These are phyloP conservation scores for Paraconiothyrium brasiliense DNA, from an alignment of 2,329 filamentous ascomycete genomes.

Conservation along the genomic window DNA sequence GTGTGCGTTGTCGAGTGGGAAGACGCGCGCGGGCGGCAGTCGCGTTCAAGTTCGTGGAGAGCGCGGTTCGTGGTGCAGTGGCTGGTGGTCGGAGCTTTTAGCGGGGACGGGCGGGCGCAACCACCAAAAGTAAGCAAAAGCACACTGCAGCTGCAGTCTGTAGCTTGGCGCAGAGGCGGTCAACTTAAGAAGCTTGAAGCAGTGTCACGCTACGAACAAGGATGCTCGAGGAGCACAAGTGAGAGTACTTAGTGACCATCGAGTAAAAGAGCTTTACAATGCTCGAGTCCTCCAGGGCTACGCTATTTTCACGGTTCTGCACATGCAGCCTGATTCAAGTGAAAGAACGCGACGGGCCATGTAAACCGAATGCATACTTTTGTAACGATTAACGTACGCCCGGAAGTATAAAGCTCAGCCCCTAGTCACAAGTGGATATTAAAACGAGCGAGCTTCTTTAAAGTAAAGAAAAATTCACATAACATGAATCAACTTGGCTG, in stretches of 20 bases:
- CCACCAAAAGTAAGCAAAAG: slow-evolving; percentile 3
- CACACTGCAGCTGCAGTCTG: slow-evolving; percentile 15
- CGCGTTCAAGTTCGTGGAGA: slow-evolving; percentile 22
- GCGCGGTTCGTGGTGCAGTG: slow-evolving; percentile 21
- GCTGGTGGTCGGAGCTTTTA: slow-evolving; percentile 27
- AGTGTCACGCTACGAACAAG: neutral
- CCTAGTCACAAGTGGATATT: no score
- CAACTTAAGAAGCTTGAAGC: neutral
- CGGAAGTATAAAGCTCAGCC: no score
- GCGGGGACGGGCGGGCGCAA: slow-evolving; percentile 20
- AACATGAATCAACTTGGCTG: no score
- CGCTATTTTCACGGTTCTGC: no score
- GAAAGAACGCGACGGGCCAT: no score
- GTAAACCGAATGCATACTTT: no score
- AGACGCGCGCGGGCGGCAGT: slow-evolving; percentile 16
- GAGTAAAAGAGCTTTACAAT: no score
- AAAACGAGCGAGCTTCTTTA: no score
- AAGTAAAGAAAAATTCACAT: no score
- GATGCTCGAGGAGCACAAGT: neutral
- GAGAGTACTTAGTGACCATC: neutral
- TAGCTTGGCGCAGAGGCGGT: neutral
- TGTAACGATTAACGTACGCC: no score
- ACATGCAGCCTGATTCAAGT: no score
- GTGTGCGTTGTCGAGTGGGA: slow-evolving; percentile 3
- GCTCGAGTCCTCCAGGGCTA: no score